These are phyloP conservation scores for Leccinum subgranulosum DNA, from an alignment of 768 basidiomycete genomes.

Conservation along the genomic window DNA sequence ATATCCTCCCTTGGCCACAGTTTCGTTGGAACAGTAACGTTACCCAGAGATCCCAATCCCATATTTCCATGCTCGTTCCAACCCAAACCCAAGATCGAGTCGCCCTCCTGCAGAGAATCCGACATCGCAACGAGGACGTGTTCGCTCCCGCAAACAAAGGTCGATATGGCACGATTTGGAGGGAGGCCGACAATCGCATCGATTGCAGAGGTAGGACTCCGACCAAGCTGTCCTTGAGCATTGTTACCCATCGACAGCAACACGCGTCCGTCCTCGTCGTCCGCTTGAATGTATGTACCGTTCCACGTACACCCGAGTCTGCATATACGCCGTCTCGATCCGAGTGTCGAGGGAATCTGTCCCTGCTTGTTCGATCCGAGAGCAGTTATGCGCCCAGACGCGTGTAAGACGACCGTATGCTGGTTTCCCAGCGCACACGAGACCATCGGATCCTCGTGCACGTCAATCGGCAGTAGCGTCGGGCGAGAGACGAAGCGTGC, in stretches of 20 bases:
- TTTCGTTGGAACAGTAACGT: constrained; percentile 47
- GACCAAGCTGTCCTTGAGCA: constrained; percentile 65
- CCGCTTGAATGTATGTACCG: constrained; percentile 55
- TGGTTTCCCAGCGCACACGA: constrained; percentile 48
- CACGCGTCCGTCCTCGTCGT: constrained; percentile 18
- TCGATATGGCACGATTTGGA: constrained; percentile 26
- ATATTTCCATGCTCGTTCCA: constrained; percentile 99
- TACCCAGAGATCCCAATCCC: constrained; percentile 59
- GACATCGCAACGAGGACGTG: constrained; percentile 56
- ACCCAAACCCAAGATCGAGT: constrained; percentile 78
- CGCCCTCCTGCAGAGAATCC: constrained; percentile 24
- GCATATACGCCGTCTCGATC: constrained; percentile 22
- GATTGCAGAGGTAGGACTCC: constrained; percentile 8
- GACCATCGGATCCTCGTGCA: constrained; percentile 29
- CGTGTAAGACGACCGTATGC: constrained; percentile 44
- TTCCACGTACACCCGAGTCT: constrained; percentile 73
- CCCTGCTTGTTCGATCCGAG: constrained; percentile 73
- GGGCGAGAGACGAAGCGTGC: constrained; percentile 20
- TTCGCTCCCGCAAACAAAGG: constrained; percentile 77
- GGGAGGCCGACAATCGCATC: constrained; percentile 19
- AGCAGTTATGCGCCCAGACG: constrained; percentile 44
- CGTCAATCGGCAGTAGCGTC: constrained; percentile 33
- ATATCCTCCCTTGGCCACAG: constrained; percentile 46
- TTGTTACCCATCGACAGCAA: constrained; percentile 54
- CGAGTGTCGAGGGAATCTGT: constrained; percentile 51